phyloP scores from a whole-genome alignment of 192 early-diverging fungal species.

The Coemansia furcata region DNA sequence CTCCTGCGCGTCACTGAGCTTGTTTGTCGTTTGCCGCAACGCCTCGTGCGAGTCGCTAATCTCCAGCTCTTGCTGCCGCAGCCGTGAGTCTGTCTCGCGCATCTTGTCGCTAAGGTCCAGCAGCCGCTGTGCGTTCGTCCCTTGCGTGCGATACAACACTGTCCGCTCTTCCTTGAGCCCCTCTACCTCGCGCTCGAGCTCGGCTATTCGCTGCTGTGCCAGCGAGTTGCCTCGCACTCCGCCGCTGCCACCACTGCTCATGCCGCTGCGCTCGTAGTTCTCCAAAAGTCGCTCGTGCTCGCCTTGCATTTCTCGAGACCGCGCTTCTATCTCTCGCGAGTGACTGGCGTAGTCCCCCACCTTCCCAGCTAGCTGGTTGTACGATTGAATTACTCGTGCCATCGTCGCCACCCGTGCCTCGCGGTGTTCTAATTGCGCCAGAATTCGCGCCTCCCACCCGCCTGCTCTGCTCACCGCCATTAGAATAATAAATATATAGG shows the following conservation, averaged over 20 bases:
- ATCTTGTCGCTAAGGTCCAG: slow-evolving; percentile 80
- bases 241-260: slow-evolving; percentile 3
- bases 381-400: slow-evolving; percentile 48
- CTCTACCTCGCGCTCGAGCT: slow-evolving; percentile 74
- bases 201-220: slow-evolving; percentile 63
- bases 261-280: slow-evolving; percentile 28
- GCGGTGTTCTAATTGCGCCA: slow-evolving; percentile 46
- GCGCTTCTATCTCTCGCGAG: slow-evolving; percentile 41
- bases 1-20: slow-evolving; percentile 33
- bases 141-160: slow-evolving; percentile 87
- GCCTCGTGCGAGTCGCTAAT: slow-evolving; percentile 40
- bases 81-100: slow-evolving; percentile 57
- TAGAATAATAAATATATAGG: not conserved
- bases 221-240: slow-evolving; percentile 30
- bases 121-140: slow-evolving; percentile 87
- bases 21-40: slow-evolving; percentile 28
- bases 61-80: slow-evolving; percentile 62
- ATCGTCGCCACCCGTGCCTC: slow-evolving; percentile 48
- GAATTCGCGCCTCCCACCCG: slow-evolving; percentile 47
- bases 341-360: slow-evolving; percentile 47
- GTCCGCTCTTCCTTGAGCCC: slow-evolving; percentile 81
- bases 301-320: slow-evolving; percentile 43
- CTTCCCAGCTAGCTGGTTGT: slow-evolving; percentile 40
- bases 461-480: slow-evolving; percentile 2
- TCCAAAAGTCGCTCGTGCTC: slow-evolving; percentile 48